Evolutionary conservation across 345 rosid genomes (phyloP).

Genomic region (Citrus sinensis): DVS_A1.0 CM039165.1:33445501-33446000

Average conservation of each 20-base stretch:
- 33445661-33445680: constrained; percentile 55
- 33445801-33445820: not conserved
- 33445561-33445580: constrained; percentile 98
- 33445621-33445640: not conserved
- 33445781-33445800: constrained; percentile 99
- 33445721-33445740: constrained; percentile 98
- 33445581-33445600: constrained; percentile 10
- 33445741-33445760: constrained; percentile 65
- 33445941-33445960: not conserved
- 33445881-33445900: not conserved
- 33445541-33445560: constrained; percentile 92
- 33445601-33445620: not conserved
- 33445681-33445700: constrained; percentile 78
- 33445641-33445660: not conserved
- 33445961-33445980: not conserved
- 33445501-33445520: constrained; percentile 96
- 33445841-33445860: not conserved
- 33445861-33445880: not conserved
- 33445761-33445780: constrained; percentile 77
- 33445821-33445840: not conserved
- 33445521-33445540: constrained; percentile 91
- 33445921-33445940: not conserved
- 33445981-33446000: not conserved
- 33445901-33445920: not conserved
- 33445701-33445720: constrained; percentile 64